Percentiles rank a stretch among this genome's conserved stretches.
Evolutionary conservation across 2,329 filamentous ascomycete species (phyloP).

Genomic region (Microdochium bolleyi): DNA sequence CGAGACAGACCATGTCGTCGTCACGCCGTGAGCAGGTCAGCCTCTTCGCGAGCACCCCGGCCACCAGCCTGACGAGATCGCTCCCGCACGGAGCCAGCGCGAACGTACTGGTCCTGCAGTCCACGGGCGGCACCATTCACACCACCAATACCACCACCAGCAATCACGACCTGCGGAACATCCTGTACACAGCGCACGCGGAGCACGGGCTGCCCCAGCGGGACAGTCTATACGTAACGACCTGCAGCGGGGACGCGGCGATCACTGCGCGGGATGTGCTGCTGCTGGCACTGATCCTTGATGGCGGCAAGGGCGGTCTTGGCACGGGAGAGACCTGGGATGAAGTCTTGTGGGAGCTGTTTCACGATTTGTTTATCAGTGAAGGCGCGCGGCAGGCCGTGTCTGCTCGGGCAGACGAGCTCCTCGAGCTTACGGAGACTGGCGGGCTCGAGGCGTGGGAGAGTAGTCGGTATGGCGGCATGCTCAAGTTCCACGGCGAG

Average conservation of each 20-base stretch:
- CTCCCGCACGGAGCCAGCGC: conserved; percentile 41
- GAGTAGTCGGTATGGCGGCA: neutral
- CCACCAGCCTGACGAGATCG: conserved; percentile 36
- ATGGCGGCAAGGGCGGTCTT: neutral
- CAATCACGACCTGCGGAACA: conserved; percentile 44
- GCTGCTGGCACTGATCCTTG: neutral
- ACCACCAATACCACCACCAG: neutral
- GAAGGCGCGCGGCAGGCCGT: neutral
- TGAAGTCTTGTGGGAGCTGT: neutral
- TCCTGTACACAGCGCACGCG: conserved; percentile 44
- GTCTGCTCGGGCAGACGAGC: neutral
- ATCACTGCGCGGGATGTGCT: neutral
- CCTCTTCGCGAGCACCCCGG: conserved; percentile 43
- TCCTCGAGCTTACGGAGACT: neutral
- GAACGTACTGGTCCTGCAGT: conserved; percentile 44
- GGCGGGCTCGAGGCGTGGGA: neutral
- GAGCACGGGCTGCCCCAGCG: conserved; percentile 18
- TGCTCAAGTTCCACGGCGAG: neutral
- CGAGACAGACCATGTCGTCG: no score
- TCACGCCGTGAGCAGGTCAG: neutral
- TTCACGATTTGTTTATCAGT: neutral
- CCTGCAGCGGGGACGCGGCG: neutral
- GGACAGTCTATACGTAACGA: neutral
- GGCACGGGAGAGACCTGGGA: neutral
- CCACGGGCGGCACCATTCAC: neutral